Base-by-base conservation (phyloP, 805 yeast genomes). In the Wickerhamiella kurtzmanii region DNA sequence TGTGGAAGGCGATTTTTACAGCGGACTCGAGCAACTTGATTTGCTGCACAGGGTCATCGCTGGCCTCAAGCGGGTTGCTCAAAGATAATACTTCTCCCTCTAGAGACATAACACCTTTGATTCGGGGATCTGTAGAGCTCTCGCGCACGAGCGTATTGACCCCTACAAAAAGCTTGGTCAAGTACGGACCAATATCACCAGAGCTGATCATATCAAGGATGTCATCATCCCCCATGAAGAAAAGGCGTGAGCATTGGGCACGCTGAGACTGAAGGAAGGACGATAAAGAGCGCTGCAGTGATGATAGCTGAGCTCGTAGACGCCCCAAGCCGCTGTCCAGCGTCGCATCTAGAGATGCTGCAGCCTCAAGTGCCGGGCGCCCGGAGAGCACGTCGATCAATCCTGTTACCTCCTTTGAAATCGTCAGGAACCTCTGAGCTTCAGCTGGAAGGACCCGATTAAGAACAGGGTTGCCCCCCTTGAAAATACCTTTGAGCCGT, bases 211-310 rank as follows among this genome's bases (percentile, higher is more conserved):
- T 73, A 50, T 85, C 94, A 32, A 89, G 65, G 25, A 89, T 64
- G 59, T 89, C 96, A 50, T 87, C 95, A 59, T 89, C 89, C 4
- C 96, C 96, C 22, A 89, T 65, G 58, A 89, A 88, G 56, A 80
- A 87, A 47, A 87, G 80, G 42, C 96, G 70, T 1, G 95, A 88
- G 56, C 82, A 89, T 1, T 70, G 49, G 38, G 74, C 80, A 51
- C 97, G 67, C 59, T 88, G 94, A 36, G 73, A 74, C 54, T 88
- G 96, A 28, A 89, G 66, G 59, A 79, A 89, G 6, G 84, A 89
- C 11, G 78, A 70, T 13, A 89, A 67, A 0, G 95, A 79, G 45
- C 71, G 74, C 41, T 79, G 72, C 1, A 85, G 73, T 51, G 71
- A 76, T 3, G 53, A 55, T 25, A 88, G 65, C n/a, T 80, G 70